These are phyloP conservation scores for Trypanosoma rangeli DNA, from an alignment of 208 protist species.

Conservation along the genomic window DNA sequence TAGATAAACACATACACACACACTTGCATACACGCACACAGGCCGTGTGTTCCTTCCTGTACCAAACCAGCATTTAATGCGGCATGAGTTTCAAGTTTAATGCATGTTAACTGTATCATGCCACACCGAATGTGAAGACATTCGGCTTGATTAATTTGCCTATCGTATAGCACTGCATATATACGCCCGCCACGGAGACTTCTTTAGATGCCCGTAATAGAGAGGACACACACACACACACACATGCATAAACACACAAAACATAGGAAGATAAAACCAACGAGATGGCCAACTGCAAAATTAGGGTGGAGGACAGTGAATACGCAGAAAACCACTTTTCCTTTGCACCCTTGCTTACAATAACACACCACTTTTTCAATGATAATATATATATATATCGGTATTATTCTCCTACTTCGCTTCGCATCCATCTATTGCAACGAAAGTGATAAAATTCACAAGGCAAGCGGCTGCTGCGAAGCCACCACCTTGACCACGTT, in stretches of 20 bases:
- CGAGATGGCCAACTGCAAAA: background rate
- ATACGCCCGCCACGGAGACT: background rate
- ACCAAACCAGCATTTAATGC: background rate
- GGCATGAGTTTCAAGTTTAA: background rate
- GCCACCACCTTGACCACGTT: too few species aligned
- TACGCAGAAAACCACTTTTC: background rate
- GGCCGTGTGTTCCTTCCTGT: too few species aligned
- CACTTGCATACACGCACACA: background rate
- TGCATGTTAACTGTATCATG: background rate
- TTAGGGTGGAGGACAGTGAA: background rate
- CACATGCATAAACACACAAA: background rate
- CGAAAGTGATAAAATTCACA: background rate
- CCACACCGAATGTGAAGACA: background rate
- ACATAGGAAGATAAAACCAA: background rate
- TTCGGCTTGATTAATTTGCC: background rate
- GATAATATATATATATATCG: constrained; percentile 13
- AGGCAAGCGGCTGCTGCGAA: background rate
- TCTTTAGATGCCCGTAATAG: too few species aligned
- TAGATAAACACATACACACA: background rate
- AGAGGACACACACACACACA: too few species aligned
- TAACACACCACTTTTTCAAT: background rate
- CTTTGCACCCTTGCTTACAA: background rate
- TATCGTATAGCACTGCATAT: background rate
- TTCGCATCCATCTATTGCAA: background rate
- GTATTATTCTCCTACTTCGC: background rate